phyloP scores from a whole-genome alignment of 805 yeast genomes.

The Metschnikowia dekortorum region DNA sequence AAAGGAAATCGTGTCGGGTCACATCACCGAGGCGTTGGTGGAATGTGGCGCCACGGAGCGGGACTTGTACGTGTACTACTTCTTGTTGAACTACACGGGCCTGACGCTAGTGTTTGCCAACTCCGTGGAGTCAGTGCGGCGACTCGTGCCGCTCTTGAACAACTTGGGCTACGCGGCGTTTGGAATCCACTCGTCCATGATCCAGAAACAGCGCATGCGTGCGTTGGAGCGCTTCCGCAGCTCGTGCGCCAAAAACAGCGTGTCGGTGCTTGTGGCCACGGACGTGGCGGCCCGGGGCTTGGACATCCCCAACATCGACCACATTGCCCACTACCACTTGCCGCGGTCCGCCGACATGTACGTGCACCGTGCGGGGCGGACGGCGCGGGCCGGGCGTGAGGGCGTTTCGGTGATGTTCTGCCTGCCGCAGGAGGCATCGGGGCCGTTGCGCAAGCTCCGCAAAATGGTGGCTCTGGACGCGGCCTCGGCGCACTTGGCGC shows the following conservation, averaged over 20 bases:
- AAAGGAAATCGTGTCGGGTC: slow-evolving; percentile 67
- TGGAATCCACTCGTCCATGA: slow-evolving; percentile 89
- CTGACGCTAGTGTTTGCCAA: slow-evolving; percentile 88
- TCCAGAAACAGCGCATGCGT: slow-evolving; percentile 86
- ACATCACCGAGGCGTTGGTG: slow-evolving; percentile 77
- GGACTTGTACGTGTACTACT: slow-evolving; percentile 86
- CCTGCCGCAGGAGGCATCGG: slow-evolving; percentile 89
- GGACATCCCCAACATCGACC: slow-evolving; percentile 86
- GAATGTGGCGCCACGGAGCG: slow-evolving; percentile 90
- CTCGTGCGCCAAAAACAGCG: slow-evolving; percentile 42
- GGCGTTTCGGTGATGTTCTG: slow-evolving; percentile 95
- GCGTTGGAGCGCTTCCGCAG: slow-evolving; percentile 76
- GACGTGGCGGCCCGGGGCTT: slow-evolving; percentile 98
- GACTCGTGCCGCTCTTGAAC: slow-evolving; percentile 71
- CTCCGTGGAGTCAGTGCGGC: slow-evolving; percentile 90
- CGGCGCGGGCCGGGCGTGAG: slow-evolving; percentile 92
- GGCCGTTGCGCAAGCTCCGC: slow-evolving; percentile 75
- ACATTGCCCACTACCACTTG: slow-evolving; percentile 92
- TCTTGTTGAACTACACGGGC: slow-evolving; percentile 81
- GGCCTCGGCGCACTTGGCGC: slow-evolving; percentile 27
- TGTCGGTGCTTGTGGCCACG: slow-evolving; percentile 79
- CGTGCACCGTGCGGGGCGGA: slow-evolving; percentile 94
- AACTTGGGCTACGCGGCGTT: slow-evolving; percentile 65
- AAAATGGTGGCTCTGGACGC: slow-evolving; percentile 43
- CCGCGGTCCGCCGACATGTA: slow-evolving; percentile 94